Percentiles rank a stretch among this genome's conserved stretches.
phyloP scores from a whole-genome alignment of 805 yeast genomes.

The Zygoascus ofunaensis region DNA sequence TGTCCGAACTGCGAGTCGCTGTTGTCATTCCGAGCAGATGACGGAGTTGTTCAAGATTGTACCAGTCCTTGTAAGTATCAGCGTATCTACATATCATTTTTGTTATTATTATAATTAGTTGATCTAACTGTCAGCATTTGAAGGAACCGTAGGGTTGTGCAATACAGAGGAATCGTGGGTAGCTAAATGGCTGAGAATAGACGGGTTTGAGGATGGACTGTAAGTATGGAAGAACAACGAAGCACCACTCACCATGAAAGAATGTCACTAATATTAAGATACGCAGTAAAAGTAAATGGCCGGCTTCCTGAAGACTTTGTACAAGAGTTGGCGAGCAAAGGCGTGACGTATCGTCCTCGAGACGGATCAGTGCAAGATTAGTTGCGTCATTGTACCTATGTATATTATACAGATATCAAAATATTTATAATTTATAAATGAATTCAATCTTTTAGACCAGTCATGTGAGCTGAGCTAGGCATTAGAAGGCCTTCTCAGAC shows the following conservation, averaged over 20 bases:
- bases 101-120: not conserved
- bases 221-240: conserved; percentile 26
- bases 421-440: conserved; percentile 1
- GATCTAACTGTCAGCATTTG: conserved; percentile 44
- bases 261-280: conserved; percentile 6
- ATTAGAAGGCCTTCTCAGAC: too few species aligned
- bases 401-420: not conserved
- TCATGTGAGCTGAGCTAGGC: too few species aligned
- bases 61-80: conserved; percentile 62
- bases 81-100: not conserved
- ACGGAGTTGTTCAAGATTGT: conserved; percentile 76
- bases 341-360: conserved; percentile 84
- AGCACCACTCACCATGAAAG: not conserved
- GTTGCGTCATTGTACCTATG: not conserved
- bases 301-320: conserved; percentile 81
- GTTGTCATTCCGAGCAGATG: conserved; percentile 69
- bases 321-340: conserved; percentile 59
- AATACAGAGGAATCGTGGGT: conserved; percentile 83
- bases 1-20: conserved; percentile 96
- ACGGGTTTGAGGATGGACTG: conserved; percentile 77
- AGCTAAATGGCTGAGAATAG: conserved; percentile 90
- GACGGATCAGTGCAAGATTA: conserved; percentile 58
- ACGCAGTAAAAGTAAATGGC: conserved; percentile 91
- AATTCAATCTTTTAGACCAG: too few species aligned
- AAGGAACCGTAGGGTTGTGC: conserved; percentile 86